Conservation (phyloP, 352 stramenopile species). For the Aphanomyces cochlioides region DNA sequence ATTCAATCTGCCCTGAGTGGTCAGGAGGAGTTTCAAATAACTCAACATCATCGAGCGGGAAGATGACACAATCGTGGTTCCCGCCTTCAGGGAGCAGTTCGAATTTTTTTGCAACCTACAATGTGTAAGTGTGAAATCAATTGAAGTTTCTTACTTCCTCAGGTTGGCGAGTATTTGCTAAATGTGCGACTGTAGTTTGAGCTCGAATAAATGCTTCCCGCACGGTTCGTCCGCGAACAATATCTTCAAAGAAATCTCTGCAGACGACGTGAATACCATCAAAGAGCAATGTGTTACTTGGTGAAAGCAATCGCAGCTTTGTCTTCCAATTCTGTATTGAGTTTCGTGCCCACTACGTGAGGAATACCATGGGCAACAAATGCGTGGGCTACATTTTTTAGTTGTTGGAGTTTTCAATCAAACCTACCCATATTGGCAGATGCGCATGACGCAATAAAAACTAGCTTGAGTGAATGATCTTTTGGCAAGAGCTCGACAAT, state of each 20-base stretch:
- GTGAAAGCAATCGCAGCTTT: constrained; percentile 25
- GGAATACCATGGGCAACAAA: constrained; percentile 9
- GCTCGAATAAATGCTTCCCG: background rate
- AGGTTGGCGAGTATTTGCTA: constrained; percentile 9
- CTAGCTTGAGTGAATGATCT: background rate
- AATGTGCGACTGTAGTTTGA: background rate
- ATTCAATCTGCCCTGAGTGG: no score
- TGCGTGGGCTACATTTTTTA: background rate
- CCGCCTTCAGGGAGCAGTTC: background rate
- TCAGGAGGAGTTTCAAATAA: no score
- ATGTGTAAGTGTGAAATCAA: background rate
- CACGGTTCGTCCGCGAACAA: background rate
- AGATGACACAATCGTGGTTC: background rate
- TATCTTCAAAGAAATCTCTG: constrained; percentile 7
- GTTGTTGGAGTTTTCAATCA: background rate
- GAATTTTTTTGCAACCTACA: constrained; percentile 18
- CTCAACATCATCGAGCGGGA: background rate
- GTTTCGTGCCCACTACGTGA: constrained; percentile 13
- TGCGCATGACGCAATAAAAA: constrained; percentile 20
- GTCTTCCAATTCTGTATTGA: constrained; percentile 18
- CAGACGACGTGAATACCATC: background rate
- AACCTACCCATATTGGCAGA: constrained; percentile 19
- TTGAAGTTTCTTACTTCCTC: background rate
- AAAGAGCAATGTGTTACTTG: background rate
- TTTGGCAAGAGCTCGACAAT: constrained; percentile 7